phyloP scores from a whole-genome alignment of 176 grass and related monocot genomes.

The Metroxylon sagu region DNA sequence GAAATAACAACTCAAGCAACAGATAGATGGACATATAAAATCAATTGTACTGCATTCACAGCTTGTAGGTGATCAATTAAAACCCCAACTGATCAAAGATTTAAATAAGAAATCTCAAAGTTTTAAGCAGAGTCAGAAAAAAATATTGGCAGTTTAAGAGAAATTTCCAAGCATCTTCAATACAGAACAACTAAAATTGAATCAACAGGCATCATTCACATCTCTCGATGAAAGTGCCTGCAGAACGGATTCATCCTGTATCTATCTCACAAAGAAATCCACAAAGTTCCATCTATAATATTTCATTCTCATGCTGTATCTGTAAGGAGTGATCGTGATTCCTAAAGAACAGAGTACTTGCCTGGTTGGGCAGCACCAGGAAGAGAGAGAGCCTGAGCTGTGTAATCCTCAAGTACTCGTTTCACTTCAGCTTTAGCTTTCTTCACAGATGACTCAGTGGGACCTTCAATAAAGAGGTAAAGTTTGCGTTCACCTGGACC shows the following conservation, averaged over 20 bases:
- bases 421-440: constrained; percentile 93
- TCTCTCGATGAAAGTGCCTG: not conserved
- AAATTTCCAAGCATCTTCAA: not conserved
- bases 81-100: no score
- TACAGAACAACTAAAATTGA: not conserved
- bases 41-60: no score
- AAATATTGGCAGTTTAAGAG: not conserved
- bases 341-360: constrained; percentile 91
- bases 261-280: not conserved
- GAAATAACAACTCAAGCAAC: no score
- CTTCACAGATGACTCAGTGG: constrained; percentile 79
- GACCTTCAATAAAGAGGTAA: constrained; percentile 86
- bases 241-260: not conserved
- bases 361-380: constrained; percentile 76
- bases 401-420: constrained; percentile 76
- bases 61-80: no score
- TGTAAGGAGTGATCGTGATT: constrained; percentile 4
- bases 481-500: constrained; percentile 77
- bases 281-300: constrained; percentile 1
- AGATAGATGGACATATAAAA: no score
- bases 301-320: not conserved
- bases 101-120: not conserved
- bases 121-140: not conserved
- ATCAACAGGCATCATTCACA: not conserved
- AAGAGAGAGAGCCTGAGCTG: constrained; percentile 66